Percentiles rank a stretch among this genome's conserved stretches.
Conservation (phyloP, 148 eudicot genomes). For the Mesembryanthemum crystallinum region DNA sequence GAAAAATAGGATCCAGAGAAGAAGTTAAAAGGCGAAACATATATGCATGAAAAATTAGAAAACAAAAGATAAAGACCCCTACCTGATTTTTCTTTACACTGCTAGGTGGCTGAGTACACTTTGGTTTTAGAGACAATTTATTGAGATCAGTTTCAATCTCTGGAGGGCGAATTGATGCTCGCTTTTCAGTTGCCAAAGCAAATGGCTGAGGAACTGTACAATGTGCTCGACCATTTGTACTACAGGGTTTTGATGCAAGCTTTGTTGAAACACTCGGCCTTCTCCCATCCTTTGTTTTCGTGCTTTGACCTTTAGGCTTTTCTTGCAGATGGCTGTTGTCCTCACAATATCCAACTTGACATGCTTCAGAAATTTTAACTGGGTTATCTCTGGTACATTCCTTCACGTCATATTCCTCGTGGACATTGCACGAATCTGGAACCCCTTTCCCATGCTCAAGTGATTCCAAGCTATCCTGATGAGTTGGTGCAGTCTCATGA, state of each 20-base stretch:
- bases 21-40: conserved; percentile 1
- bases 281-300: conserved; percentile 35
- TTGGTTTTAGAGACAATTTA: conserved; percentile 33
- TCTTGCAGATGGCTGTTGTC: conserved; percentile 34
- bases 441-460: conserved; percentile 29
- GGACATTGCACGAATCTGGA: conserved; percentile 20
- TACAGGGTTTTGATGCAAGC: conserved; percentile 40
- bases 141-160: conserved; percentile 42
- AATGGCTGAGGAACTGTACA: conserved; percentile 86
- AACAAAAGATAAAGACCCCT: not conserved
- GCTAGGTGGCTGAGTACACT: conserved; percentile 24
- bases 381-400: conserved; percentile 46
- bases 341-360: conserved; percentile 31
- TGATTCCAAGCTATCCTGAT: conserved; percentile 30
- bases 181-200: conserved; percentile 88
- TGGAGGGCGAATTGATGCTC: conserved; percentile 59
- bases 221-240: conserved; percentile 42
- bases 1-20: not conserved
- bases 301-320: conserved; percentile 23
- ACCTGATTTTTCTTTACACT: conserved; percentile 50
- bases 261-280: conserved; percentile 37
- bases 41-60: not conserved
- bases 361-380: conserved; percentile 31
- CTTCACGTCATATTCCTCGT: conserved; percentile 50
- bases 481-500: conserved; percentile 27